phyloP scores from a whole-genome alignment of 305 asterid species.

The Fraxinus ornus region DNA sequence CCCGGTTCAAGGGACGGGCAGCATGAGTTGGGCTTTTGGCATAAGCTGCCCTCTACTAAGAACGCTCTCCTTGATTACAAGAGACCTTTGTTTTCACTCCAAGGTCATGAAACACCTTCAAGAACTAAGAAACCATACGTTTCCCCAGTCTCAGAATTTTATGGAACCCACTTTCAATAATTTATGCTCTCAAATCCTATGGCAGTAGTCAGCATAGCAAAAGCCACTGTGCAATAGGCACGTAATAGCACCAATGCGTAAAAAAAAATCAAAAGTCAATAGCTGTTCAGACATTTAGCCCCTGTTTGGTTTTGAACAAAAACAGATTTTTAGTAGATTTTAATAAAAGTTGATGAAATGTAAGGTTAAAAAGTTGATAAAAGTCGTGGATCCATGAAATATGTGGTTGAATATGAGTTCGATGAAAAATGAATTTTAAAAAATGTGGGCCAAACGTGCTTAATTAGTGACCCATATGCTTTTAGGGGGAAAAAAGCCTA shows the following conservation, averaged over 20 bases:
- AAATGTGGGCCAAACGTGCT: background rate
- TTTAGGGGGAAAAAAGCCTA: background rate
- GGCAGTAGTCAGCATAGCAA: background rate
- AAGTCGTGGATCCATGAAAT: background rate
- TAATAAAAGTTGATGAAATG: background rate
- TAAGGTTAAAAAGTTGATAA: background rate
- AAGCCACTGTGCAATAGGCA: background rate
- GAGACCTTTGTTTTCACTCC: background rate
- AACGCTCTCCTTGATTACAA: background rate
- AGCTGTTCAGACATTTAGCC: background rate
- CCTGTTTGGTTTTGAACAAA: background rate
- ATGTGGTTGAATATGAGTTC: background rate
- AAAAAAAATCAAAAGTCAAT: background rate
- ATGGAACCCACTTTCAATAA: background rate
- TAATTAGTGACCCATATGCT: background rate
- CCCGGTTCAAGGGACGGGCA: background rate
- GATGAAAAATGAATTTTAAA: background rate
- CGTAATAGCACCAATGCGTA: background rate
- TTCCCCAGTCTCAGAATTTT: background rate
- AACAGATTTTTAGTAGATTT: background rate
- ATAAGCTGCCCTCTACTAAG: background rate
- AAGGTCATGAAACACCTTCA: background rate
- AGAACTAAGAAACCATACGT: background rate
- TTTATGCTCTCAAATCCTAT: background rate
- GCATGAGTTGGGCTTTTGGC: background rate